phyloP scores from a whole-genome alignment of 2,329 filamentous ascomycete species.

The Cryphonectria parasitica region DNA sequence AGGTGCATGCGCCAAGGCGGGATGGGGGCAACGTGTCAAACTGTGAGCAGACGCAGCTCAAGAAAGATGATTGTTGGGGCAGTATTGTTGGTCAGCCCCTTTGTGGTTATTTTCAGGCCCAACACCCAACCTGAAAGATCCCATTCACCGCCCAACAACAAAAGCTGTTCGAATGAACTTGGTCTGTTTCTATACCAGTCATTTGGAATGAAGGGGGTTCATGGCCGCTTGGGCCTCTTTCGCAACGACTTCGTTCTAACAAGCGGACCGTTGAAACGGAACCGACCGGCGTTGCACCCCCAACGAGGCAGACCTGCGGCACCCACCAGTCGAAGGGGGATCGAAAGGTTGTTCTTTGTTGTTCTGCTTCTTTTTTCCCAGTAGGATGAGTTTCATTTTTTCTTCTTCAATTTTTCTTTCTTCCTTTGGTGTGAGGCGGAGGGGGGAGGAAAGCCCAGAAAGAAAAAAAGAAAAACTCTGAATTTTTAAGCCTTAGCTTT shows the following conservation, averaged over 20 bases:
- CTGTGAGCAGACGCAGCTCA: background rate
- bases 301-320: background rate
- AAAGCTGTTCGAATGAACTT: background rate
- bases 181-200: background rate
- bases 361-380: background rate
- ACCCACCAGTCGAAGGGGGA: background rate
- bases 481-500: conserved; percentile 17
- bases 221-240: conserved; percentile 8
- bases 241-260: conserved; percentile 1
- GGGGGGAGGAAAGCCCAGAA: background rate
- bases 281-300: background rate
- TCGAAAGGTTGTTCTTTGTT: background rate
- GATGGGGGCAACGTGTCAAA: background rate
- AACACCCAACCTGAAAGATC: background rate
- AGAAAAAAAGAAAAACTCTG: conserved; percentile 19
- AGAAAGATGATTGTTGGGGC: background rate
- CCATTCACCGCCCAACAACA: background rate
- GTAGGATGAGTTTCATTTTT: background rate
- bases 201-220: conserved; percentile 1
- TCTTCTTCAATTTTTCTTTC: background rate
- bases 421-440: background rate
- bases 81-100: background rate
- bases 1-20: background rate
- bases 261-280: conserved; percentile 5
- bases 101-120: conserved; percentile 4